Evolutionary conservation across 2,329 filamentous ascomycete genomes (phyloP).

Genomic region (Cucurbitaria berberidis): DNA sequence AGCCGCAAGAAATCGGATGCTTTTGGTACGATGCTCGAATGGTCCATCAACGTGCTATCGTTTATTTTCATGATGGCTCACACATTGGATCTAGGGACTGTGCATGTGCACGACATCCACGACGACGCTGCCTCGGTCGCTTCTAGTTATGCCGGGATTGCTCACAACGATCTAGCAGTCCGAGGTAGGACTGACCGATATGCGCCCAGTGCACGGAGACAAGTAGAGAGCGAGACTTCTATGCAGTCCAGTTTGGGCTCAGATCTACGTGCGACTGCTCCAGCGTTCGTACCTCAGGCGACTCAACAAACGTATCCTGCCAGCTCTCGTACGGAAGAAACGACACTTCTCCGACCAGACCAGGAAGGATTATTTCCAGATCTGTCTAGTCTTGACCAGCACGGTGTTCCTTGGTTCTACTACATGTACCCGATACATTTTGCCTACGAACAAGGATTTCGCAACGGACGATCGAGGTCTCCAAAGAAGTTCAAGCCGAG

Average conservation of each 20-base stretch:
- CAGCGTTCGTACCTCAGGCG: slow-evolving; percentile 35
- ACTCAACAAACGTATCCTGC: neutral
- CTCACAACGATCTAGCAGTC: neutral
- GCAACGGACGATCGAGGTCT: slow-evolving; percentile 22
- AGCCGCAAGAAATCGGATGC: slow-evolving; percentile 17
- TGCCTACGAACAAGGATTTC: slow-evolving; percentile 18
- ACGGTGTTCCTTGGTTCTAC: slow-evolving; percentile 37
- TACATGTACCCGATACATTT: slow-evolving; percentile 38
- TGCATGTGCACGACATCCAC: neutral
- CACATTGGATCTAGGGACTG: slow-evolving; percentile 6
- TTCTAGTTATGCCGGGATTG: neutral
- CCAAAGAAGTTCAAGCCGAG: slow-evolving; percentile 26
- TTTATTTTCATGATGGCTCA: slow-evolving; percentile 21
- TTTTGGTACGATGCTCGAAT: slow-evolving; percentile 22
- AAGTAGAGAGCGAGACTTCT: slow-evolving; percentile 20
- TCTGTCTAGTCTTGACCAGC: slow-evolving; percentile 28
- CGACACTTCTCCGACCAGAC: neutral
- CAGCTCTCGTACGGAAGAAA: neutral
- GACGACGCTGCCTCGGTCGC: neutral
- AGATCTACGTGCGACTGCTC: slow-evolving; percentile 39
- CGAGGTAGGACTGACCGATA: slow-evolving; percentile 17
- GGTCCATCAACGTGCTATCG: neutral
- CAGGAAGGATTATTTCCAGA: slow-evolving; percentile 14
- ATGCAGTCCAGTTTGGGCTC: slow-evolving; percentile 24
- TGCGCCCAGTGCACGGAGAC: neutral